Percentiles rank a stretch among this genome's conserved stretches.
phyloP scores from a whole-genome alignment of 805 yeast species.

The Hanseniaspora pseudoguilliermondii region DNA sequence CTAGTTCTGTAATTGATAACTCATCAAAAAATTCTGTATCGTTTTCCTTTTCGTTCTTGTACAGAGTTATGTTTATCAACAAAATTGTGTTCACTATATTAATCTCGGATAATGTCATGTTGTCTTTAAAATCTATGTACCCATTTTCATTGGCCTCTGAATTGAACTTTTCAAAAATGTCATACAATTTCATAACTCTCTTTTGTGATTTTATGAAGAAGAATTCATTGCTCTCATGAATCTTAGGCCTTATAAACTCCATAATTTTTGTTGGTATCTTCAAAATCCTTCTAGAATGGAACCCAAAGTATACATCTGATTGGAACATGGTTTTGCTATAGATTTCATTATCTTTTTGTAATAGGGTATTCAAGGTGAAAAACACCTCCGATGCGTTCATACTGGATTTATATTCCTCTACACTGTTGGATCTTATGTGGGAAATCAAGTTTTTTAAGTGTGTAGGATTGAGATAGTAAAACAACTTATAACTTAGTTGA shows the following conservation, averaged over 20 bases:
- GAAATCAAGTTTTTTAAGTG: neutral
- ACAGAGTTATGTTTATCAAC: neutral
- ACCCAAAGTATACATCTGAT: neutral
- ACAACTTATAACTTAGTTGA: neutral
- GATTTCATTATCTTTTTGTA: constrained; percentile 8
- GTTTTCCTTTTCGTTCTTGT: neutral
- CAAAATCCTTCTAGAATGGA: neutral
- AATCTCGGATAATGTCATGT: neutral
- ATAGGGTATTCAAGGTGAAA: neutral
- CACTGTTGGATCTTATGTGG: neutral
- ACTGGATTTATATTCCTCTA: neutral
- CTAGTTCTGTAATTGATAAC: neutral
- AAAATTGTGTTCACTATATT: neutral
- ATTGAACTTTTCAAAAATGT: neutral
- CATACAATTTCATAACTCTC: neutral
- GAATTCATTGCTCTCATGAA: neutral
- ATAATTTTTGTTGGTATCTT: constrained; percentile 3
- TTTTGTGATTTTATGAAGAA: neutral
- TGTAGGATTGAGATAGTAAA: neutral
- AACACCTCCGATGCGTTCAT: neutral
- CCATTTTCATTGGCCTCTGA: neutral
- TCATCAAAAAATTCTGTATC: neutral
- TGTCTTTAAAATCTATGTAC: neutral
- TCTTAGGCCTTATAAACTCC: neutral
- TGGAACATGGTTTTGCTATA: constrained; percentile 5